A percentile compares a stretch with the other conserved stretches of the same genome.
Evolutionary conservation across 2,329 filamentous ascomycete genomes (phyloP).

Genomic region (Penicillium sp.): DNA sequence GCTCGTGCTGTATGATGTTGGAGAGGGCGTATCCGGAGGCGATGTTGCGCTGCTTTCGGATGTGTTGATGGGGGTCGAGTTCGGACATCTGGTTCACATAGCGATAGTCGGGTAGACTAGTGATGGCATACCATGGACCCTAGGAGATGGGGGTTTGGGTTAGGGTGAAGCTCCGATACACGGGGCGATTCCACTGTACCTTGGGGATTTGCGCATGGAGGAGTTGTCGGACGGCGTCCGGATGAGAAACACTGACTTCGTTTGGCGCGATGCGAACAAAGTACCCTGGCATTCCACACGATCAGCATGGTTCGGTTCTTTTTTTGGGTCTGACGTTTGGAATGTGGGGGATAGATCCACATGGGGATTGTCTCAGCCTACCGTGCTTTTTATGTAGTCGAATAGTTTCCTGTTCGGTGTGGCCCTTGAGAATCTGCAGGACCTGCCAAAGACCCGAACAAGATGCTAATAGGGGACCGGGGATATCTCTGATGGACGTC

Average conservation of each 20-base stretch:
- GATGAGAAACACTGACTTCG: conserved; percentile 47
- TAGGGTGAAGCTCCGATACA: not conserved
- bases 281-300: conserved; percentile 25
- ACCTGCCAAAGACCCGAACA: conserved; percentile 44
- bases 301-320: not conserved
- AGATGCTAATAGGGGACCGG: conserved; percentile 44
- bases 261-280: conserved; percentile 47
- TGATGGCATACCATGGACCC: conserved; percentile 37
- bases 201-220: conserved; percentile 30
- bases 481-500: conserved; percentile 42
- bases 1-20: conserved; percentile 32
- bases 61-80: conserved; percentile 37
- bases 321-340: not conserved
- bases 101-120: conserved; percentile 42
- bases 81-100: conserved; percentile 44
- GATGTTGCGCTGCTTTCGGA: conserved; percentile 34
- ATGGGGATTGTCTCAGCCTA: conserved; percentile 20
- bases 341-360: not conserved
- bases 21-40: conserved; percentile 30
- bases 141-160: conserved; percentile 12
- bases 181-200: too few relatives aligned
- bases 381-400: conserved; percentile 42
- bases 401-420: conserved; percentile 39
- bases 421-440: conserved; percentile 37
- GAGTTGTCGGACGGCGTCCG: conserved; percentile 41